These are phyloP conservation scores for Phytopythium vexans DNA, from an alignment of 352 stramenopile genomes.

Conservation along the genomic window DNA sequence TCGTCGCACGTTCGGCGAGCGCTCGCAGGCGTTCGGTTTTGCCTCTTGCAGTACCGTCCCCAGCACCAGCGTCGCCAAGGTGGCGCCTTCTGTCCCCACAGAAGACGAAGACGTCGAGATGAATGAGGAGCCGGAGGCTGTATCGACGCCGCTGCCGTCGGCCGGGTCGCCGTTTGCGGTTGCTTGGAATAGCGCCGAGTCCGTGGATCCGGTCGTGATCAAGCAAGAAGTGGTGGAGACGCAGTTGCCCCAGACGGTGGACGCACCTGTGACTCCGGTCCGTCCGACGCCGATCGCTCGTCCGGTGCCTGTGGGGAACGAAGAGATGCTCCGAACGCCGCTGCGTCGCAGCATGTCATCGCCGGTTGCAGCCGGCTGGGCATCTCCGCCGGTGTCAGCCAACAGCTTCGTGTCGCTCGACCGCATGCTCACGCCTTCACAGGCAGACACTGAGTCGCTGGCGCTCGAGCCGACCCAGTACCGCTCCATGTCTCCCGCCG, in stretches of 20 bases:
- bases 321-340: conserved; percentile 39
- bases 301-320: not conserved
- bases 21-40: conserved; percentile 49
- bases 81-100: too few species aligned
- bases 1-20: conserved; percentile 60
- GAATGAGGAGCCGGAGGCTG: conserved; percentile 4
- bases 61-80: too few species aligned
- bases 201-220: conserved; percentile 3
- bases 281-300: not conserved
- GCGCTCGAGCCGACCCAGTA: not conserved
- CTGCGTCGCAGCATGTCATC: conserved; percentile 27
- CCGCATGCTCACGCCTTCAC: conserved; percentile 5
- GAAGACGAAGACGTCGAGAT: conserved; percentile 25
- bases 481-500: conserved; percentile 38
- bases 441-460: not conserved
- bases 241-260: conserved; percentile 2
- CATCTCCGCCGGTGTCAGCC: not conserved
- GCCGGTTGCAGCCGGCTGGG: conserved; percentile 5
- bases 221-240: conserved; percentile 18
- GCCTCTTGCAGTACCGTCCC: not conserved
- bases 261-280: not conserved
- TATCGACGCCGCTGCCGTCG: not conserved
- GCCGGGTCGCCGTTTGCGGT: not conserved
- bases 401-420: conserved; percentile 36
- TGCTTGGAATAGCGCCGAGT: conserved; percentile 3